Conservation (phyloP, 2,329 filamentous ascomycete genomes). For the Paecilomyces fulvus region DNA sequence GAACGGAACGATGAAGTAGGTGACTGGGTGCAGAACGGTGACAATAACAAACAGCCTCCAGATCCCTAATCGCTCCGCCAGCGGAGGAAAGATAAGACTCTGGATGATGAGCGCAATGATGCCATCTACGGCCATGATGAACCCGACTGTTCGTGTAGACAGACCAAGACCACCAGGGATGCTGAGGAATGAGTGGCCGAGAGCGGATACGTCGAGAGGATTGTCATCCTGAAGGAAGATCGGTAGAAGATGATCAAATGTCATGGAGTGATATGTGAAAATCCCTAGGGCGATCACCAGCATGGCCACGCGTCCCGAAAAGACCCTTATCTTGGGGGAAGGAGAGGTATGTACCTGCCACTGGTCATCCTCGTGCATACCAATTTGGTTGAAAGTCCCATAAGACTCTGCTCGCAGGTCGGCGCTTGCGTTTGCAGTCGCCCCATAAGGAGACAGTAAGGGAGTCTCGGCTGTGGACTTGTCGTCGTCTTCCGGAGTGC, state of each 20-base stretch:
- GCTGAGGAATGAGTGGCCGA: slow-evolving; percentile 40
- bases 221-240: slow-evolving; percentile 78
- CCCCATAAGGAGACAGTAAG: slow-evolving; percentile 65
- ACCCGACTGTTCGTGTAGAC: slow-evolving; percentile 56
- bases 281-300: slow-evolving; percentile 76
- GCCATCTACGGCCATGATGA: slow-evolving; percentile 62
- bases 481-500: slow-evolving; percentile 29
- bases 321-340: slow-evolving; percentile 34
- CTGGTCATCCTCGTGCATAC: slow-evolving; percentile 45
- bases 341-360: slow-evolving; percentile 40
- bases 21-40: slow-evolving; percentile 56
- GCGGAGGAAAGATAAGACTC: slow-evolving; percentile 58
- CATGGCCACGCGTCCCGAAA: slow-evolving; percentile 60
- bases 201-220: slow-evolving; percentile 20
- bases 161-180: slow-evolving; percentile 59
- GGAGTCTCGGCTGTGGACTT: slow-evolving; percentile 56
- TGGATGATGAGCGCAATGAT: slow-evolving; percentile 66
- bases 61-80: slow-evolving; percentile 56
- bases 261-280: slow-evolving; percentile 94
- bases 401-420: slow-evolving; percentile 72
- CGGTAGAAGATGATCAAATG: slow-evolving; percentile 81
- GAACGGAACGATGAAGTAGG: slow-evolving; percentile 63
- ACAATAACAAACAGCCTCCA: slow-evolving; percentile 60
- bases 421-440: slow-evolving; percentile 62
- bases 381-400: slow-evolving; percentile 58